Conservation (phyloP, 148 eudicot species). For the Arctostaphylos glauca region DNA sequence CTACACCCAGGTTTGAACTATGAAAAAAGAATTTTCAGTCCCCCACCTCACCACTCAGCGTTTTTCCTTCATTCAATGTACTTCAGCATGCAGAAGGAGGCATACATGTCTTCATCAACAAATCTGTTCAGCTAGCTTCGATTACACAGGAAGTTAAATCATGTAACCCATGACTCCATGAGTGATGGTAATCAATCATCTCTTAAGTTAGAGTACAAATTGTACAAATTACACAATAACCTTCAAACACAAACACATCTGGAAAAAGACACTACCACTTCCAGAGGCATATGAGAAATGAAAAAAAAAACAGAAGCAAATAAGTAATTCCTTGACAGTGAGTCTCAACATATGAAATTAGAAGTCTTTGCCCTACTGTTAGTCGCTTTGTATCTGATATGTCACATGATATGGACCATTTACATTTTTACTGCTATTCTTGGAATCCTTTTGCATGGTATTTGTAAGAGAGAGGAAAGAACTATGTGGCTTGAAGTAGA, state of each 20-base stretch:
- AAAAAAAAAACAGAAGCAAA: background rate
- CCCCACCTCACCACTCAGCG: too few species aligned
- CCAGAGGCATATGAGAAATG: background rate
- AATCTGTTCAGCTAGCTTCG: background rate
- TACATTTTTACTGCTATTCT: background rate
- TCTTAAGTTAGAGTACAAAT: background rate
- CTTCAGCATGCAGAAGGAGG: background rate
- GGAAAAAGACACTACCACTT: background rate
- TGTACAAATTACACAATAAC: background rate
- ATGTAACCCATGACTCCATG: background rate
- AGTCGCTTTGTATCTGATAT: background rate
- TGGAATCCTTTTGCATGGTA: too few species aligned
- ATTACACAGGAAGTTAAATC: background rate
- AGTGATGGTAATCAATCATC: background rate
- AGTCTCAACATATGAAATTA: background rate
- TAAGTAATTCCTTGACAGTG: background rate
- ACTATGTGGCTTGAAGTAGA: background rate
- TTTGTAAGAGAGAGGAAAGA: too few species aligned
- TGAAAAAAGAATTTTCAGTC: too few species aligned
- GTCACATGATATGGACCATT: background rate
- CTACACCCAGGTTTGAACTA: too few species aligned
- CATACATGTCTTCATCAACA: background rate
- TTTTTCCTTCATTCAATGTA: background rate
- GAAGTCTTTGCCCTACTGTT: too few species aligned
- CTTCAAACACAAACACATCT: background rate